Evolutionary conservation across 495 filamentous ascomycete species (phyloP), one percentile per base, ranked within the genome.

Genomic region (Penicillium fimorum): DNA sequence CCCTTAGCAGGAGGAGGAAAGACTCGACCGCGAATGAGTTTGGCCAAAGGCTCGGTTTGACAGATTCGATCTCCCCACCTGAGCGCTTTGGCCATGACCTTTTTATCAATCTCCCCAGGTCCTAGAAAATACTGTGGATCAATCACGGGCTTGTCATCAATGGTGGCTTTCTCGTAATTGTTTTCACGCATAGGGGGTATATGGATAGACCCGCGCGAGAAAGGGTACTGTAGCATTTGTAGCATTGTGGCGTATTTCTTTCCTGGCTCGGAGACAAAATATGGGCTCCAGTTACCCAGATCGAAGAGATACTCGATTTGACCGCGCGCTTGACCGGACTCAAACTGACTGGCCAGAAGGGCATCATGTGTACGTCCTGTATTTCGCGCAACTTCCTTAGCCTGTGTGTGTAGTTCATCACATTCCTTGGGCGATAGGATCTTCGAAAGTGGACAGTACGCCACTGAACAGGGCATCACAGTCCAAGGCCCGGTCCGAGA

Each of bases 171-270:
- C 11, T 41, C 11, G 18, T 30, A 24, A 15, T 17, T 17, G 53
- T 50, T 25, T 33, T 58, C 13, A 37, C 48, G 8, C 48, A 13
- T 41, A 10, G 57, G 32, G 49, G 59, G 57, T 18, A 83, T 74
- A 41, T 84, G 79, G 25, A 82, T 67, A 24, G 62, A 72, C 0
- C 82, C 81, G 11, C 66, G 58, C 0, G 78, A 77, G 40, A 80
- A 80, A 0, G 81, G 81, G 51, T 79, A 77, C 59, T 82, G 79
- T 5, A 82, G 68, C 63, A 84, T 81, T 59, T 78, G 74, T 4
- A 79, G 56, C 71, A 84, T 72, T 9, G 75, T 81, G 5, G 63
- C 76, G 50, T 82, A 82, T 50, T 77, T 76, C 54, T 79, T 82
- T 9, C 65, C 70, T 0, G 70, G 61, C n/a, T 70, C 54, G 0